Evolutionary conservation across 176 grass and related monocot genomes (phyloP).

Genomic region (Cenchrus purpureus): DNA sequence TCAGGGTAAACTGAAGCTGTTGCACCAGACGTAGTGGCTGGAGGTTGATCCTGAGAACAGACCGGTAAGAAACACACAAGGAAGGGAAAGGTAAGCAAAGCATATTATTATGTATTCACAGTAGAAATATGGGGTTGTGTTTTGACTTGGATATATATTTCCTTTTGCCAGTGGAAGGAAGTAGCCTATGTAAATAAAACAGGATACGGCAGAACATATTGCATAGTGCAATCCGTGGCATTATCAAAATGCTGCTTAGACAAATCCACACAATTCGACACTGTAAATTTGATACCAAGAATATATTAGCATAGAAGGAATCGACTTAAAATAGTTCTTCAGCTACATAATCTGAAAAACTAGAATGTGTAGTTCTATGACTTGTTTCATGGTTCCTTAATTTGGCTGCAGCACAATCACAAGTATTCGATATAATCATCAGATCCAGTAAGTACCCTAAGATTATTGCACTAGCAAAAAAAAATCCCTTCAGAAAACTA

Average conservation of each 20-base stretch:
- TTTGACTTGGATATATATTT: conserved; percentile 11
- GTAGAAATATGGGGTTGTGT: not conserved
- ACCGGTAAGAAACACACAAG: conserved; percentile 2
- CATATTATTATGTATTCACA: not conserved
- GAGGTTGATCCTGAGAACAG: conserved; percentile 73
- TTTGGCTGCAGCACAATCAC: not conserved
- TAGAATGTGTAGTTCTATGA: not conserved
- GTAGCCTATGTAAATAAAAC: conserved; percentile 26
- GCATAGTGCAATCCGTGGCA: not conserved
- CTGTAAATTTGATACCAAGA: conserved; percentile 16
- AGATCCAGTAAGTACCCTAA: not conserved
- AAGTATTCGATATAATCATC: not conserved
- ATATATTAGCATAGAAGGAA: not conserved
- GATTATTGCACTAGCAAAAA: not conserved
- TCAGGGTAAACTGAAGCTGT: conserved; percentile 72
- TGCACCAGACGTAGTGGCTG: conserved; percentile 53
- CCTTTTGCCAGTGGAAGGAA: not conserved
- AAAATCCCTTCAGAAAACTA: not conserved
- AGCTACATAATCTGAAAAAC: not conserved
- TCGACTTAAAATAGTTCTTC: conserved; percentile 2
- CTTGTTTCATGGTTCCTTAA: not conserved
- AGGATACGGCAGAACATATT: conserved; percentile 25
- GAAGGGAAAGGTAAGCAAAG: conserved; percentile 11
- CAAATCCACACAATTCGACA: not conserved
- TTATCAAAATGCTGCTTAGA: too few species aligned